Evolutionary conservation across 805 yeast species (phyloP), one percentile per base, ranked within the genome.

Genomic region (Maudiozyma turicensis): DNA sequence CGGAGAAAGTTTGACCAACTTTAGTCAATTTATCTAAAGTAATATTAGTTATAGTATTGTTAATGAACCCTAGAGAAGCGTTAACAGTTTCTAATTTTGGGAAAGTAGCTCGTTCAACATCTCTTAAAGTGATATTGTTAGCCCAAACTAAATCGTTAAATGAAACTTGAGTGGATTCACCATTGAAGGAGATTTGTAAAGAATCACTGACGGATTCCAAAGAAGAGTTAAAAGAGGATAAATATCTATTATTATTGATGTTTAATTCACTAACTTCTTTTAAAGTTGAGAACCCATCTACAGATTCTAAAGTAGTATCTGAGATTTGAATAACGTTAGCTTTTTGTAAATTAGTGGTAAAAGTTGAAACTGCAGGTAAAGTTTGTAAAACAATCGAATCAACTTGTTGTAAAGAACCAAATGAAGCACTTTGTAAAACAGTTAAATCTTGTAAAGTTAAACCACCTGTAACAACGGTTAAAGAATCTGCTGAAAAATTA

Each of bases 241-340:
- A 79, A 67, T 82, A 78, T 58, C 69, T 73, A 81, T 93, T 93
- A 84, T 93, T 93, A 89, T 89, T 90, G 63, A 93, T 78, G 75
- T 91, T 75, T 73, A 83, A 82, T 46, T 76, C 78, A 52, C 71
- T 72, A 47, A 74, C 74, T 52, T 65, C 56, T 44, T 67, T 59
- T 55, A 76, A 71, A 57, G 68, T 67, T 34, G 67, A 53, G 63
- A 84, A 74, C 69, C 93, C 93, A 49, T 76, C 78, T 63, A 86
- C 77, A 46, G 82, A 71, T 62, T 75, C 75, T 65, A 86, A 75
- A 58, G 80, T 74, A 56, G 93, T 85, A 72, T 86, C 90, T 47
- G 91, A 78, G 61, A 86, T 77, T 66, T 73, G 66, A 58, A 91
- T 76, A 50, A 78, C 70, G 65, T 80, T 78, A 64, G 95, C 90